A percentile compares a stretch with the other conserved stretches of the same genome.
These are phyloP conservation scores for Erigeron philadelphicus DNA, from an alignment of 140 eudicot genomes.

Conservation along the genomic window DNA sequence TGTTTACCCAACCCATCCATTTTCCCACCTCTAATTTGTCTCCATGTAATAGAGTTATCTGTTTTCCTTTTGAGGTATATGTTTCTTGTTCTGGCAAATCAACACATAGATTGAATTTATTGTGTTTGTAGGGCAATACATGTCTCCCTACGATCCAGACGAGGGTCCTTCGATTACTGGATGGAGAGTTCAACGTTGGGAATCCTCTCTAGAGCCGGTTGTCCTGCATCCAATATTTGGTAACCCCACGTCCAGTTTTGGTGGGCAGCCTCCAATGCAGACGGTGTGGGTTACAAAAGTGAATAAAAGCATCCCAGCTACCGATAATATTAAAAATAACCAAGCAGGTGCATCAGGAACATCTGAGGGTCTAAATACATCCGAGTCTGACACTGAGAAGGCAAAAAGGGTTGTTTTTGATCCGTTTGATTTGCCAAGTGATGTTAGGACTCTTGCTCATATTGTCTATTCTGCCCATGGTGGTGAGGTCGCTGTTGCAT, in stretches of 20 bases:
- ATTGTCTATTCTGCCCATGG: slow-evolving; percentile 97
- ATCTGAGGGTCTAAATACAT: slow-evolving; percentile 37
- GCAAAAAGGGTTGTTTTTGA: slow-evolving; percentile 71
- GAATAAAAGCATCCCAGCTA: slow-evolving; percentile 81
- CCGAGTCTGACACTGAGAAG: slow-evolving; percentile 53
- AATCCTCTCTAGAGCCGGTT: slow-evolving; percentile 83
- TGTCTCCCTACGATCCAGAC: slow-evolving; percentile 98
- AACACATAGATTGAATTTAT: slow-evolving; percentile 1
- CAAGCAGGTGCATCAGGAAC: slow-evolving; percentile 37
- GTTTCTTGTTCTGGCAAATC: slow-evolving; percentile 7
- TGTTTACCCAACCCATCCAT: background rate
- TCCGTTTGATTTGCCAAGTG: slow-evolving; percentile 98
- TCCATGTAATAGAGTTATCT: background rate
- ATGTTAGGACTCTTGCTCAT: slow-evolving; percentile 91
- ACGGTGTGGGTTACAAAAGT: slow-evolving; percentile 96
- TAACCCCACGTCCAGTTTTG: slow-evolving; percentile 76
- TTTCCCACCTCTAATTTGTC: background rate
- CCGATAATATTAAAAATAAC: slow-evolving; percentile 53
- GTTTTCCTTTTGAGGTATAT: slow-evolving; percentile 2
- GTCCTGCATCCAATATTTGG: slow-evolving; percentile 96
- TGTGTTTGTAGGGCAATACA: slow-evolving; percentile 75
- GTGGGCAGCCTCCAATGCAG: slow-evolving; percentile 93
- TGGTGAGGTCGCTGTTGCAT: slow-evolving; percentile 96
- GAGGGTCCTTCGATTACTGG: slow-evolving; percentile 98
- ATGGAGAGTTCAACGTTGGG: slow-evolving; percentile 99